A percentile compares a stretch with the other conserved stretches of the same genome.
These are phyloP conservation scores for Leccinum broughii DNA, from an alignment of 768 basidiomycete genomes.

Conservation along the genomic window DNA sequence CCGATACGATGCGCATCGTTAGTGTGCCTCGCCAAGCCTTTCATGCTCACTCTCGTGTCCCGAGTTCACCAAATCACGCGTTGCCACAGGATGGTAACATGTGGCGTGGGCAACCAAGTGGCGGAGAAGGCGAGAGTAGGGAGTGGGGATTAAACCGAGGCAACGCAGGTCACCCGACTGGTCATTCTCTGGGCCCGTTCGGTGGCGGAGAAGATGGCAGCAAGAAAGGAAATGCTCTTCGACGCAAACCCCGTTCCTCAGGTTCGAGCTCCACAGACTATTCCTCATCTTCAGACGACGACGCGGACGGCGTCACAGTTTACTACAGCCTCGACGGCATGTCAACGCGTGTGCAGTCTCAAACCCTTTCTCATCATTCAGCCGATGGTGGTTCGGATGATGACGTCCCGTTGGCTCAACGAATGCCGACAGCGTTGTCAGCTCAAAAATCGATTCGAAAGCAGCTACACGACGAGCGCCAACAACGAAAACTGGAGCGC, in stretches of 20 bases:
- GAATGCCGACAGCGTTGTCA: constrained; percentile 78
- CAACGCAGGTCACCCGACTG: constrained; percentile 21
- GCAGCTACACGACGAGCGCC: constrained; percentile 68
- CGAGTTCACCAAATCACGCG: constrained; percentile 2
- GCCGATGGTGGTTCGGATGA: constrained; percentile 54
- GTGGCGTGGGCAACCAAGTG: constrained; percentile 23
- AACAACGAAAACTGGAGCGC: constrained; percentile 54
- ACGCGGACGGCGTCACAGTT: constrained; percentile 42
- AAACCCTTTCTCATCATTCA: constrained; percentile 22
- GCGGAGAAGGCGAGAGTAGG: constrained; percentile 12
- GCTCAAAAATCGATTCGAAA: constrained; percentile 81
- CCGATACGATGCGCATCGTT: no score
- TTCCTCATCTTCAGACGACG: constrained; percentile 44
- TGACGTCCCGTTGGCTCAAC: constrained; percentile 79
- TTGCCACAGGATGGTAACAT: constrained; percentile 18
- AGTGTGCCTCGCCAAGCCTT: constrained; percentile 1
- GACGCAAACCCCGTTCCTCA: constrained; percentile 27
- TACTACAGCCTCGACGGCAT: constrained; percentile 45
- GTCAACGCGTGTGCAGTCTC: constrained; percentile 29
- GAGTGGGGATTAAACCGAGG: constrained; percentile 10
- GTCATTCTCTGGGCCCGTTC: constrained; percentile 19
- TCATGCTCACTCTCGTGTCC: background rate
- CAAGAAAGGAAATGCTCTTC: constrained; percentile 39
- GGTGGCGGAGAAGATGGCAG: constrained; percentile 39
- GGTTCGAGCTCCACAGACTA: constrained; percentile 37